Conservation (phyloP, 2,329 filamentous ascomycete species). For the Drechslerella coelobrocha region DNA sequence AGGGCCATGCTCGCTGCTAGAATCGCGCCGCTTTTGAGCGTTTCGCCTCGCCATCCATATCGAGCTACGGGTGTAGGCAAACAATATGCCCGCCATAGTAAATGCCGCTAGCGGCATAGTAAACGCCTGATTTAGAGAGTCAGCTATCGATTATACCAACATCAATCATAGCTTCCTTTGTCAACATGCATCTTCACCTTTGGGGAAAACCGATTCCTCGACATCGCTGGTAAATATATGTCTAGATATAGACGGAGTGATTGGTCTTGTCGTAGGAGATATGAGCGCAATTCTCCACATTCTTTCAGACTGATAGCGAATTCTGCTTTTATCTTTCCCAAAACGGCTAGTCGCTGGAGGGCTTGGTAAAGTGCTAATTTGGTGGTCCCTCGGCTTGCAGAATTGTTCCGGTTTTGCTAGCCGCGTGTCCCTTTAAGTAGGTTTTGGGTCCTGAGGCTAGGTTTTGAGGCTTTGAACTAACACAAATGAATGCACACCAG, state of each 20-base stretch:
- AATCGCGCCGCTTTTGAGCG: constrained; percentile 63
- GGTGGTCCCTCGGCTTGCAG: no score
- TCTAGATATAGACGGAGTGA: not conserved
- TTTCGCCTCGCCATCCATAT: constrained; percentile 72
- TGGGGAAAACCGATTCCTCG: constrained; percentile 35
- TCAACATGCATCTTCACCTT: constrained; percentile 2
- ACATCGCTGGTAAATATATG: constrained; percentile 4
- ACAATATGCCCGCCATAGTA: constrained; percentile 64
- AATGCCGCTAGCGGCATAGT: constrained; percentile 65
- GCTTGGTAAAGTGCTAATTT: no score
- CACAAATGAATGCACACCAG: no score
- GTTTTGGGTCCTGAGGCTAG: no score
- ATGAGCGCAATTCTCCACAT: no score
- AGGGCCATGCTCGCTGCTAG: not conserved
- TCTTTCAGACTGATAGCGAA: no score
- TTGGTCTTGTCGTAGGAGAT: no score
- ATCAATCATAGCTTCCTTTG: not conserved
- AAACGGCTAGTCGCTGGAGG: no score
- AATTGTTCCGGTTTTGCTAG: no score
- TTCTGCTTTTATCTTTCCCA: no score
- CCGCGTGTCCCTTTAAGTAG: no score
- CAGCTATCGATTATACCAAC: not conserved
- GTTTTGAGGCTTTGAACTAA: no score
- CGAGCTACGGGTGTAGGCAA: constrained; percentile 69
- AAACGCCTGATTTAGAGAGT: constrained; percentile 57